A percentile compares a stretch with the other conserved stretches of the same genome.
These are phyloP conservation scores for Penicillium dipodomyicola DNA, from an alignment of 495 filamentous ascomycete genomes.

Conservation along the genomic window DNA sequence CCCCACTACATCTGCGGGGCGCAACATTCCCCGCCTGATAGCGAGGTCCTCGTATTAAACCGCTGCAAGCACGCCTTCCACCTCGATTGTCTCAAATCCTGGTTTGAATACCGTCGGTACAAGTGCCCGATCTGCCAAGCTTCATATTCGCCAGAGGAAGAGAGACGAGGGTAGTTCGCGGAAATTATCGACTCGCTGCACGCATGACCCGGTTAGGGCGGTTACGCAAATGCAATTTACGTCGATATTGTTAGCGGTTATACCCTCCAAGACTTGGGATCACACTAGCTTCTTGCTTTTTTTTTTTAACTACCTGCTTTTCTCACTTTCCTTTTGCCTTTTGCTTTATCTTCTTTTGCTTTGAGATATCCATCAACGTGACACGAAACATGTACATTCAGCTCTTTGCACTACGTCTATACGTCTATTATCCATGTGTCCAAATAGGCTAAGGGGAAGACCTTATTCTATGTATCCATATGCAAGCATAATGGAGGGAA, in stretches of 20 bases:
- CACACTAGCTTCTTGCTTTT: neutral
- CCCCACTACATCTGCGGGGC: constrained; percentile 2
- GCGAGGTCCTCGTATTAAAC: constrained; percentile 28
- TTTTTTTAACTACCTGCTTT: neutral
- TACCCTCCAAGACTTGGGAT: neutral
- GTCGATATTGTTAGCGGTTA: neutral
- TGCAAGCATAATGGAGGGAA: neutral
- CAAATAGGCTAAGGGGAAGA: neutral
- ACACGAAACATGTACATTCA: neutral
- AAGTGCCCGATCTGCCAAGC: constrained; percentile 38
- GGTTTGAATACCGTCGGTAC: constrained; percentile 35
- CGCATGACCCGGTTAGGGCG: neutral
- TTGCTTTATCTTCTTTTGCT: neutral
- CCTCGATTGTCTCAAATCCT: constrained; percentile 31
- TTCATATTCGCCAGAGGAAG: constrained; percentile 24
- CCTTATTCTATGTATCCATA: neutral
- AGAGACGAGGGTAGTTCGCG: constrained; percentile 7
- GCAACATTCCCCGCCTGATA: constrained; percentile 3
- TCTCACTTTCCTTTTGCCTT: neutral
- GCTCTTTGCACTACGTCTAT: neutral
- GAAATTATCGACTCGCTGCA: neutral
- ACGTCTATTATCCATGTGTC: neutral
- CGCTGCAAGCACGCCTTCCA: constrained; percentile 40
- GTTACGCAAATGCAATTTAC: neutral
- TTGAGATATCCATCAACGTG: constrained; percentile 8